Evolutionary conservation across 192 early-diverging fungal genomes (phyloP), one percentile per base, ranked within the genome.

Genomic region (Coemansia sp.): DNA sequence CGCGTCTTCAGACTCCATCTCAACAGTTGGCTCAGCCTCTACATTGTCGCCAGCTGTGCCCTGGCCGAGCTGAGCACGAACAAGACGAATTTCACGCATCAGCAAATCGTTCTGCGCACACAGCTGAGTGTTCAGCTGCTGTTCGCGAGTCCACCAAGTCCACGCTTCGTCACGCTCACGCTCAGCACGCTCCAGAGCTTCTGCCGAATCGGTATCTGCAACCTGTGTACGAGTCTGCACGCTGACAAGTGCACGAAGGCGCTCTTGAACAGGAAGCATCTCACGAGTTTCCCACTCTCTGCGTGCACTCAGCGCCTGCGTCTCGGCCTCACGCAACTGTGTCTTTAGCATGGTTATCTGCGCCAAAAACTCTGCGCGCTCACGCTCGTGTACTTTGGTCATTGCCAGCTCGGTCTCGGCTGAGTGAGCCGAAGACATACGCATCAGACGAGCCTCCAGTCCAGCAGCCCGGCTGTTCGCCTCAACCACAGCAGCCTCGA

Each of bases 91-190:
- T 65, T 81, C 74, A 37, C 79, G 73, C 79, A 81, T 76, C 14
- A 81, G 71, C 58, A 81, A 67, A 28, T 81, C 79, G 66, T 76
- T 76, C 59, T 76, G 79, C 48, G 79, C 79, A 18, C 67, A 60
- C 57, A 81, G 70, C 68, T 76, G 74, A 43, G 79, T 66, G 43
- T 62, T 70, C 20, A 71, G 69, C 65, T 75, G 71, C 65, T 81
- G 79, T 62, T 81, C 79, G 32, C 69, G 66, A 54, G 73, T 73
- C 70, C 71, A 81, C 79, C 79, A 81, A 17, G 58, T 58, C 70
- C 70, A 69, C 28, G 74, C 79, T 11, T 61, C 51, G 45, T 81
- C 79, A 33, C 70, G 70, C n/a, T 81, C 73, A 17, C 51, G 35
- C 17, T 63, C 43, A 1, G 62, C 62, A 2, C 73, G 78, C 36